Evolutionary conservation across 495 filamentous ascomycete species (phyloP), one percentile per base, ranked within the genome.

Genomic region (Amphirosellinia nigrospora): DNA sequence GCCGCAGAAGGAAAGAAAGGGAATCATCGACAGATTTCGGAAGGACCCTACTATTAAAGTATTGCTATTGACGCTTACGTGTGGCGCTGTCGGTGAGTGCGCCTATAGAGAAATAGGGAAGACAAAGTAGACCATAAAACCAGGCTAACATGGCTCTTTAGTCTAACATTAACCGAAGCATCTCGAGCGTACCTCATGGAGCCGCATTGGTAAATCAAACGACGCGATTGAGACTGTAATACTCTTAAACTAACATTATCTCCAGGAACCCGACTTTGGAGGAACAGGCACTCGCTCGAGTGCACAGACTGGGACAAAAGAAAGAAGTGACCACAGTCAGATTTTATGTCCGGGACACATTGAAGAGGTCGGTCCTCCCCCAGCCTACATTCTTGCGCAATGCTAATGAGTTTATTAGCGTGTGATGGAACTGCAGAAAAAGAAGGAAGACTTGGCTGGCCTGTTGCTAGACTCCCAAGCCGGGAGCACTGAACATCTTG

Each of bases 381-480:
- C 1, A 23, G 23, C n/a, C 26, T 9, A 15, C 13, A 41, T 60
- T 34, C 2, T 16, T 8, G 53, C 32, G 23, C 39, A 16, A 41
- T 32, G 38, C 38, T 62, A 45, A 62, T 23, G n/a, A 26, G 48
- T 11, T 10, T n/a, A 0, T 19, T 36, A 77, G 72, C 73, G 69
- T 28, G 76, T 78, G 21, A 68, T 76, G 55, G 74, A 76, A 48
- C 34, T 73, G 1, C 76, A 78, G 66, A 62, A 76, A 38, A 70
- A 65, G 8, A 78, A 78, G 30, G 71, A 72, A 32, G 63, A 74
- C 10, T 64, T 76, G n/a, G 71, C 71, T 2, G 68, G 68, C 23
- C 55, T 73, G n/a, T 46, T 73, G 32, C 68, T 73, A 3, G 56
- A 64, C 28, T 68, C 60, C 0, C 59, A 62, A 45, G 23, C 21